phyloP scores from a whole-genome alignment of 345 rosid species.

The Aquilaria sinensis region DNA sequence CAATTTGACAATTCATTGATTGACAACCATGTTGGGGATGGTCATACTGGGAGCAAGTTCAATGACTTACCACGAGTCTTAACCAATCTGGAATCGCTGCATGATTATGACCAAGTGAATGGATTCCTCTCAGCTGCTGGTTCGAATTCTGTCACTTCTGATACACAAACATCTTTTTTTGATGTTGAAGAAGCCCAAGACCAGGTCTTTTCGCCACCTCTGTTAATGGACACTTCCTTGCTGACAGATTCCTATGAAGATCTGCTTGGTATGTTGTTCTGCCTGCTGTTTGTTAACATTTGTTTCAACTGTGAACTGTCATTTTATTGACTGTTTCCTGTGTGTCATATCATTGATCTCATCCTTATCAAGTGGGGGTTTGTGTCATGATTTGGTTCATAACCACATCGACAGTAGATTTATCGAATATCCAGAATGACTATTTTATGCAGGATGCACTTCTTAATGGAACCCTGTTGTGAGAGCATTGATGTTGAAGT shows the following conservation, averaged over 20 bases:
- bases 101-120: conserved; percentile 57
- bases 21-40: conserved; percentile 37
- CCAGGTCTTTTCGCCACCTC: conserved; percentile 89
- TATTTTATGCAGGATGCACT: too few relatives aligned
- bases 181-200: conserved; percentile 59
- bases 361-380: too few relatives aligned
- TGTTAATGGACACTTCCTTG: conserved; percentile 70
- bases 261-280: conserved; percentile 65
- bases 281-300: not conserved
- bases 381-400: too few relatives aligned
- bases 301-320: conserved; percentile 1
- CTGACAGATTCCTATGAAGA: conserved; percentile 81
- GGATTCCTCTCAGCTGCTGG: conserved; percentile 64
- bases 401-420: too few relatives aligned
- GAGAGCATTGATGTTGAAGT: too few relatives aligned
- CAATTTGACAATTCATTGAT: conserved; percentile 39
- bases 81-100: conserved; percentile 57
- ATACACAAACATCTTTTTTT: conserved; percentile 48
- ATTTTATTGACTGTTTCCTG: not conserved
- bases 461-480: too few relatives aligned
- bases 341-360: too few relatives aligned
- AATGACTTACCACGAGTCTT: conserved; percentile 52
- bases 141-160: conserved; percentile 51
- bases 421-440: too few relatives aligned
- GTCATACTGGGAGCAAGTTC: conserved; percentile 43